Evolutionary conservation across 306 rosid species (phyloP), one percentile per base, ranked within the genome.

Genomic region (Cicer chorassanicum): DNA sequence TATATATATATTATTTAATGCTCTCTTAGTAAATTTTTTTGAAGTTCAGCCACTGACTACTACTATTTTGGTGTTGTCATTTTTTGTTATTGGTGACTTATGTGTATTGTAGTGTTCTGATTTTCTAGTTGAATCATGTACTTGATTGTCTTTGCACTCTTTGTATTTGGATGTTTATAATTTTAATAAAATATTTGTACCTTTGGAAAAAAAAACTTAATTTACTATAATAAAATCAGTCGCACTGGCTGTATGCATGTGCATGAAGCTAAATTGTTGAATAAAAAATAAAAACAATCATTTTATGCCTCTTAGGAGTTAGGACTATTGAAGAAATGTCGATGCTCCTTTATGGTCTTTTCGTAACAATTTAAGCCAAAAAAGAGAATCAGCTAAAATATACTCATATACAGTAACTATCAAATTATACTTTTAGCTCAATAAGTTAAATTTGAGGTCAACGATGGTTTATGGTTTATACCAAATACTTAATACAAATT

Each of bases 301-400:
- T 78, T 38, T 49, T 39, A 45, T 19, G 63, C 69, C 36, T 69
- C 40, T 24, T 50, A 49, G 16, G 72, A 19, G 43, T 40, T 40
- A 13, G 44, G 55, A 9, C 51, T 12, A n/a, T 9, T 49, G 65
- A 50, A 50, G 15, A 21, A 62, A 39, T 24, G 50, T 61, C 36
- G 24, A 70, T 78, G 54, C 66, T 55, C 29, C 21, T 29, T 62
- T 29, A 50, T 10, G 50, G 45, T 67, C 43, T 51, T 66, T 76
- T 76, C n/a, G 8, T 42, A 10, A 34, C 68, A 7, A 34, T 43
- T 15, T 0, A 44, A 29, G 74, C 74, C 60, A 9, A 44, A 36
- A 76, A 66, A 29, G 67, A 54, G 68, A 76, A 78, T 70, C 21
- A 50, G 62, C 71, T 50, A 1, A 34, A 78, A 78, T 2, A 48